Percentiles rank a stretch among this genome's conserved stretches.
Evolutionary conservation across 2,329 filamentous ascomycete genomes (phyloP).

Genomic region (Apiospora saccharicola): DNA sequence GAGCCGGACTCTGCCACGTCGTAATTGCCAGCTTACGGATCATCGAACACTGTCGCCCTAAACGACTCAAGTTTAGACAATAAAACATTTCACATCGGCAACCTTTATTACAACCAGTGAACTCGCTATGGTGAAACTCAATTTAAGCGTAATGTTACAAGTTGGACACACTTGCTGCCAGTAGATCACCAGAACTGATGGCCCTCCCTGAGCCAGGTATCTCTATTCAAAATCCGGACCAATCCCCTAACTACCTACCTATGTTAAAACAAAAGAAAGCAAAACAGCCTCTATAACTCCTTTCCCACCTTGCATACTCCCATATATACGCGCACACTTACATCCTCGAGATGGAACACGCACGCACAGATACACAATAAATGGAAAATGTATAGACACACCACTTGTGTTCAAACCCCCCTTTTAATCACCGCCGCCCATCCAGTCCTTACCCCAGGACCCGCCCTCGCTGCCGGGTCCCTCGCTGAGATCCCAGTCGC

Average conservation of each 20-base stretch:
- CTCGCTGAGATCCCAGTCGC: constrained; percentile 45
- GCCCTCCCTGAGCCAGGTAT: neutral
- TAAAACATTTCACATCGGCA: too few species aligned
- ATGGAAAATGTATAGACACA: neutral
- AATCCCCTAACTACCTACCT: neutral
- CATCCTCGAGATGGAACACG: neutral
- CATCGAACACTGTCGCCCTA: neutral
- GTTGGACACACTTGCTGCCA: neutral
- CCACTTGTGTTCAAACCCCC: too few species aligned
- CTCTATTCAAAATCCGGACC: neutral
- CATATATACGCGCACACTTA: neutral
- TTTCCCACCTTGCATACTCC: neutral
- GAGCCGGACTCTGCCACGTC: neutral
- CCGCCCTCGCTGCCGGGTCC: constrained; percentile 38
- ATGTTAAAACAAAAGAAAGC: neutral
- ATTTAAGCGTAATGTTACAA: neutral
- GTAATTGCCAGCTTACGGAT: neutral
- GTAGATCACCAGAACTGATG: neutral
- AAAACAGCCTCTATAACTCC: neutral
- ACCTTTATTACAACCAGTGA: too few species aligned
- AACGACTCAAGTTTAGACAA: too few species aligned
- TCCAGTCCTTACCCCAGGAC: constrained; percentile 44
- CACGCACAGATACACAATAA: neutral
- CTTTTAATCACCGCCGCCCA: constrained; percentile 30
- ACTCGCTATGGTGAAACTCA: too few species aligned